Evolutionary conservation across 2,329 filamentous ascomycete species (phyloP).

Genomic region (Cladobotryum mycophilum): DNA sequence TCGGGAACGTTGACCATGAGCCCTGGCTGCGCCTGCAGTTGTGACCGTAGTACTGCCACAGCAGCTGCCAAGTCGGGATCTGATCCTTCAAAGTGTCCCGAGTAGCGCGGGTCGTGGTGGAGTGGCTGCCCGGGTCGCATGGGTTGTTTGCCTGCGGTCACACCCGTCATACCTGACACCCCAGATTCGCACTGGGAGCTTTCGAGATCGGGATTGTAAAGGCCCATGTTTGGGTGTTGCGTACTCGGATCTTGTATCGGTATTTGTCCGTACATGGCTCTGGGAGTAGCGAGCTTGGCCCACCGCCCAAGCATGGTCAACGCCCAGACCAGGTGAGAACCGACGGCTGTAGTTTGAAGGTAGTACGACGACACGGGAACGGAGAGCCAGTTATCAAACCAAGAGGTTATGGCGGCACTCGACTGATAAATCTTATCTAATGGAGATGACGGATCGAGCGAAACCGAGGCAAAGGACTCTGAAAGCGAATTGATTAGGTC

Average conservation of each 20-base stretch:
- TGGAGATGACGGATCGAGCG: slow-evolving; percentile 32
- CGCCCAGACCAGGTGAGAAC: slow-evolving; percentile 43
- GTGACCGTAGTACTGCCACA: slow-evolving; percentile 34
- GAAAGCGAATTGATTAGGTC: slow-evolving; percentile 35
- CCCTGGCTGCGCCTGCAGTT: slow-evolving; percentile 38
- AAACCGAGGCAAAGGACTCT: slow-evolving; percentile 35
- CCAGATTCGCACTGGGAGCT: slow-evolving; percentile 1
- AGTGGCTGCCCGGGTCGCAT: not conserved
- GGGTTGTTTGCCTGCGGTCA: too few species aligned
- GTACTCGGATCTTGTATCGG: slow-evolving; percentile 22
- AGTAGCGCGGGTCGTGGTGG: not conserved
- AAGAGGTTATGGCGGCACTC: slow-evolving; percentile 39
- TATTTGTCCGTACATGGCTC: slow-evolving; percentile 20
- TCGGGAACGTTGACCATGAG: slow-evolving; percentile 39
- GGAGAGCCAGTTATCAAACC: slow-evolving; percentile 43
- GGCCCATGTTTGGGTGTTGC: slow-evolving; percentile 12
- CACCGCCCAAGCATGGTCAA: slow-evolving; percentile 45
- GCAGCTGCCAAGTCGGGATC: slow-evolving; percentile 35
- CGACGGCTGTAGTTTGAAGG: slow-evolving; percentile 39
- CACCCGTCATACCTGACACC: too few species aligned
- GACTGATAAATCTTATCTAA: slow-evolving; percentile 46
- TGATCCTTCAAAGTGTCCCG: slow-evolving; percentile 19
- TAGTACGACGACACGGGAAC: slow-evolving; percentile 39
- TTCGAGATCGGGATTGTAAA: slow-evolving; percentile 19
- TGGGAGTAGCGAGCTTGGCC: slow-evolving; percentile 40